phyloP scores from a whole-genome alignment of 495 filamentous ascomycete species.

The Recurvomyces mirabilis region DNA sequence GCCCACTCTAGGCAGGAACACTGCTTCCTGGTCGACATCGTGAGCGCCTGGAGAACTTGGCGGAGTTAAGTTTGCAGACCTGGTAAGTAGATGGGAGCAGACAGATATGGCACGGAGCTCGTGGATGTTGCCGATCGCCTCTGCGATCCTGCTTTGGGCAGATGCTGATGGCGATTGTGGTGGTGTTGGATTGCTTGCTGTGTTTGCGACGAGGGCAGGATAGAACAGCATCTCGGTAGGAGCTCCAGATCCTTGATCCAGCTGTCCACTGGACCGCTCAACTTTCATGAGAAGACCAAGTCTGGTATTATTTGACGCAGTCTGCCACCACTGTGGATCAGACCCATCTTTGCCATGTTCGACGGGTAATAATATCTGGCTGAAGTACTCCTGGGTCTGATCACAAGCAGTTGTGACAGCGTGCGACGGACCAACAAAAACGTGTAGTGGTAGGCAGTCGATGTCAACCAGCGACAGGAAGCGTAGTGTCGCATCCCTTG shows the following conservation, averaged over 20 bases:
- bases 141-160: too few relatives aligned
- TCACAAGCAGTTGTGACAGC: background rate
- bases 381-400: conserved; percentile 2
- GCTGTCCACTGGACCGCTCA: background rate
- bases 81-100: conserved; percentile 29
- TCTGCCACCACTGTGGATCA: conserved; percentile 13
- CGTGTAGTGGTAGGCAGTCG: background rate
- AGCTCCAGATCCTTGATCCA: conserved; percentile 16
- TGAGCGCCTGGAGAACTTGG: conserved; percentile 1
- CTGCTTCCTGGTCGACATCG: conserved; percentile 5
- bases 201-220: conserved; percentile 19
- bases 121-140: too few relatives aligned
- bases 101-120: conserved; percentile 33
- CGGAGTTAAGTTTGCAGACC: conserved; percentile 6
- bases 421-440: background rate
- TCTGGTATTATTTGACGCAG: conserved; percentile 4
- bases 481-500: background rate
- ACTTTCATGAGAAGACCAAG: conserved; percentile 15
- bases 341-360: too few relatives aligned
- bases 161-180: conserved; percentile 28
- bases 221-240: conserved; percentile 51
- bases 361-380: background rate
- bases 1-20: conserved; percentile 19
- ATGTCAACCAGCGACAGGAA: conserved; percentile 7
- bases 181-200: conserved; percentile 36